Conservation (phyloP, 2,329 filamentous ascomycete species). For the Phymatotrichopsis omnivora region DNA sequence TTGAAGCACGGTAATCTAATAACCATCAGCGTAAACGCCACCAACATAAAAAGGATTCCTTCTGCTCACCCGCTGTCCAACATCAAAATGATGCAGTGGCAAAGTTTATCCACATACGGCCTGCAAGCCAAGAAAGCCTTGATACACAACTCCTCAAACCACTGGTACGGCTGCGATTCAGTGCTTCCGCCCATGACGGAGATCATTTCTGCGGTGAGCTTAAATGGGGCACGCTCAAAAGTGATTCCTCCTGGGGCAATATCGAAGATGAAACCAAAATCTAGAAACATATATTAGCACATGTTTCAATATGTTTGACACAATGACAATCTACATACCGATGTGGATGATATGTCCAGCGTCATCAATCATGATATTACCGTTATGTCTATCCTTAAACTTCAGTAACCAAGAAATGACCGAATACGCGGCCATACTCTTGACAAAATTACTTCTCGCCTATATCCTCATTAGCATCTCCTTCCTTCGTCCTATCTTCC, state of each 20-base stretch:
- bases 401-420: constrained; percentile 94
- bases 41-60: background rate
- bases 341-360: constrained; percentile 96
- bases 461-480: background rate
- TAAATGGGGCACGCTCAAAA: constrained; percentile 97
- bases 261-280: constrained; percentile 99
- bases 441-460: constrained; percentile 75
- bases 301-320: background rate
- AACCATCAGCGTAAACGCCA: constrained; percentile 8
- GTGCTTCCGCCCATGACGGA: constrained; percentile 93
- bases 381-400: constrained; percentile 98
- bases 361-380: constrained; percentile 99
- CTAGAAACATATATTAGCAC: constrained; percentile 34
- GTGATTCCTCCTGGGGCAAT: constrained; percentile 94
- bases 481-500: background rate
- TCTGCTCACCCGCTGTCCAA: constrained; percentile 71
- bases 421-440: constrained; percentile 97
- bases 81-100: constrained; percentile 87
- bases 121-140: constrained; percentile 87
- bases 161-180: constrained; percentile 78
- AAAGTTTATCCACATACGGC: constrained; percentile 77
- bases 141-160: constrained; percentile 93
- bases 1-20: constrained; percentile 79
- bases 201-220: constrained; percentile 94
- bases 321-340: constrained; percentile 25